Evolutionary conservation across 495 filamentous ascomycete genomes (phyloP), one percentile per base, ranked within the genome.

Genomic region (Hypoxylon crocopeplum): DNA sequence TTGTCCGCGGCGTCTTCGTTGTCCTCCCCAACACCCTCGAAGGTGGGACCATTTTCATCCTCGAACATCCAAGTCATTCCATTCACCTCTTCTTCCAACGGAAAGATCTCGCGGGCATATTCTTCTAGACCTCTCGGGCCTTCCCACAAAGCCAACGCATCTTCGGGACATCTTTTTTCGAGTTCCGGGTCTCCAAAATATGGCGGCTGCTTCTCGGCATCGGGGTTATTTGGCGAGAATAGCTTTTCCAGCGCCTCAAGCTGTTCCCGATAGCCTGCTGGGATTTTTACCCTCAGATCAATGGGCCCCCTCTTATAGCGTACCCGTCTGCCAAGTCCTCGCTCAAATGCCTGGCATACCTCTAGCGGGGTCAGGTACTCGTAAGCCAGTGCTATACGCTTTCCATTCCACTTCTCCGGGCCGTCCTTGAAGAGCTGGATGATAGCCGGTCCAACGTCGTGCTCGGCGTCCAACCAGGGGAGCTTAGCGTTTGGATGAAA

Each of bases 381-480:
- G 75, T 96, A 98, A 16, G 94, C 92, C 19, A 98, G 82, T 2
- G 92, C 89, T 53, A 98, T 91, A 40, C 93, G 95, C 87, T 89
- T 84, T 69, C 93, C 88, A 16, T 87, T 87, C 94, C 94, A 98
- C 70, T 89, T 92, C 66, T 80, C 80, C 1, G 86, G 79, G 2
- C 94, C 94, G 66, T 97, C 93, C 71, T 97, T 98, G 80, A 98
- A 89, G 56, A 98, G 87, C 73, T 98, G 94, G 12, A 97, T 79
- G 12, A 98, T 84, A 0, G 94, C 88, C n/a, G 94, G 91, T 2
- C 94, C 94, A 5, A 97, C 88, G 59, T 98, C 94, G 67, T 98
- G 94, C 70, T 98, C 94, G 8, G 93, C 93, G 63, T 98, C 94
- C 12, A 98, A 81, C 91, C 93, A 98, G n/a, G 94, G 94, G 20